phyloP scores from a whole-genome alignment of 2,329 filamentous ascomycete genomes.

The Exophiala phaeomuriformis region DNA sequence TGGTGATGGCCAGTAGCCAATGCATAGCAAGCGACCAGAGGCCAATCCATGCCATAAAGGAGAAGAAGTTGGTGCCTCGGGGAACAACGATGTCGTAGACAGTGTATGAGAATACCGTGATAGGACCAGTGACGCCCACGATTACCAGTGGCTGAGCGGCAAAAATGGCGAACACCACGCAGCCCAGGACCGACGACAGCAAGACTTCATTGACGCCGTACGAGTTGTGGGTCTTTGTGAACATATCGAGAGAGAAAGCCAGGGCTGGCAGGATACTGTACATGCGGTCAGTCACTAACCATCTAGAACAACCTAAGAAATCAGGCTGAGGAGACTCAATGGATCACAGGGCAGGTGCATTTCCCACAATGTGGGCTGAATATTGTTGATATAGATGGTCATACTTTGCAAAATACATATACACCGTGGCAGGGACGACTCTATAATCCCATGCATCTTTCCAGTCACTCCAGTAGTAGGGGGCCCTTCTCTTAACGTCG shows the following conservation, averaged over 20 bases:
- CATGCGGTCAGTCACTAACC: not conserved
- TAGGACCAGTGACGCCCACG: slow-evolving; percentile 83
- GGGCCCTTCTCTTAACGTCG: slow-evolving; percentile 65
- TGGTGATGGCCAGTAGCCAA: slow-evolving; percentile 74
- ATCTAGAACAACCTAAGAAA: not conserved
- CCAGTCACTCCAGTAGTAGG: slow-evolving; percentile 79
- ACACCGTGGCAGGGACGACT: slow-evolving; percentile 76
- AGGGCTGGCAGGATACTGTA: slow-evolving; percentile 73
- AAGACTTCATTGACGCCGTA: slow-evolving; percentile 89
- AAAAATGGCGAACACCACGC: slow-evolving; percentile 71
- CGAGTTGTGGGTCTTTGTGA: slow-evolving; percentile 73
- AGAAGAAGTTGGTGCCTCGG: slow-evolving; percentile 70
- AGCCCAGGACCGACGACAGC: slow-evolving; percentile 73
- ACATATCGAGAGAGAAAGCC: slow-evolving; percentile 90
- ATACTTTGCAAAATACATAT: slow-evolving; percentile 95
- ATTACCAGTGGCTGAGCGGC: slow-evolving; percentile 83
- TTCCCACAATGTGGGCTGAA: not conserved
- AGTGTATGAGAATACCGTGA: slow-evolving; percentile 91
- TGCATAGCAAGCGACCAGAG: slow-evolving; percentile 81
- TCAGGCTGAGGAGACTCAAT: no score
- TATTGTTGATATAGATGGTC: slow-evolving; percentile 30
- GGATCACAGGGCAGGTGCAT: not conserved
- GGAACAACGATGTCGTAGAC: slow-evolving; percentile 81
- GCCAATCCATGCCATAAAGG: slow-evolving; percentile 89
- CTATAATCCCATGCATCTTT: slow-evolving; percentile 83